Conservation (phyloP, 108 stramenopile species). For the Skeletonema marinoi region DNA sequence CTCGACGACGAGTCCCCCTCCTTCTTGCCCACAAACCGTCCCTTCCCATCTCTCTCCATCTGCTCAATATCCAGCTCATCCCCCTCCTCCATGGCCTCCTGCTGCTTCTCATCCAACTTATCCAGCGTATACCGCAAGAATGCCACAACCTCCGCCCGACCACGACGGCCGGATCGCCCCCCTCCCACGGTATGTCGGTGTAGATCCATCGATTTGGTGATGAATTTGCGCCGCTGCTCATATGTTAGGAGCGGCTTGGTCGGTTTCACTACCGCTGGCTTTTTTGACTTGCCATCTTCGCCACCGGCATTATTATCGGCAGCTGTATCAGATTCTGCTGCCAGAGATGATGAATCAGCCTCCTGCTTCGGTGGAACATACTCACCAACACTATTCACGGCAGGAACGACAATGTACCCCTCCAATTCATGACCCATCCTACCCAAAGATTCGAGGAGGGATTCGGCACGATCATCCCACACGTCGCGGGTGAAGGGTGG, state of each 20-base stretch:
- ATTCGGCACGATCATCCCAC: constrained; percentile 41
- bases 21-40: constrained; percentile 8
- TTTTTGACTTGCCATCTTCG: neutral
- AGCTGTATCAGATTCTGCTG: neutral
- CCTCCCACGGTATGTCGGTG: constrained; percentile 41
- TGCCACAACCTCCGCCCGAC: constrained; percentile 42
- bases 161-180: constrained; percentile 40
- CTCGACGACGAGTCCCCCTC: constrained; percentile 23
- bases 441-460: constrained; percentile 25
- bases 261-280: too few relatives aligned
- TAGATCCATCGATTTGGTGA: constrained; percentile 40
- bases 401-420: constrained; percentile 23
- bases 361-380: neutral
- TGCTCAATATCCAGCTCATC: neutral
- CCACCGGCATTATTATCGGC: neutral
- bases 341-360: neutral
- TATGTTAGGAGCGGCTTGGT: constrained; percentile 33
- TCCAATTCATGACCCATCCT: constrained; percentile 42
- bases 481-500: constrained; percentile 42
- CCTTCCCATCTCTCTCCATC: constrained; percentile 21
- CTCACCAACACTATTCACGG: constrained; percentile 5
- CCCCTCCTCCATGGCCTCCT: constrained; percentile 34
- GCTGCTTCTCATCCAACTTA: constrained; percentile 40
- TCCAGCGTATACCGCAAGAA: constrained; percentile 39
- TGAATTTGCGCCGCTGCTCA: constrained; percentile 28